Base-by-base conservation (phyloP, 441 rosid species). In the Adansonia madagascariensis region DNA sequence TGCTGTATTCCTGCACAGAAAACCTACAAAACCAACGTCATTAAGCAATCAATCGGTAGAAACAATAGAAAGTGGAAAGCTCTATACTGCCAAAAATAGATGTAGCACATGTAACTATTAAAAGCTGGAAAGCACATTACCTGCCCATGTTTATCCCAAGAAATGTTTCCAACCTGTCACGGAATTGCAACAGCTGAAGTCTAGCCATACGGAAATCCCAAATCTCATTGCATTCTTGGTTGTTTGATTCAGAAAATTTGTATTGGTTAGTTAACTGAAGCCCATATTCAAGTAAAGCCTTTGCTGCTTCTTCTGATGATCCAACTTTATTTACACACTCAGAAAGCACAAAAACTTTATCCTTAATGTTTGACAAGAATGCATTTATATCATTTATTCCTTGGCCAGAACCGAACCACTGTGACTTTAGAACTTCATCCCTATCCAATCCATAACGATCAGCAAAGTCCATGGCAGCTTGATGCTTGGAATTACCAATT, bases 71-170 rank as follows among this genome's bases (percentile, higher is more conserved):
- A 20, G 62, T 35, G 49, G 72, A 39, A 27, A 72, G 43, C 14
- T 27, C 14, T 3, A 55, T 4, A 46, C 55, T 6, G 44, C n/a
- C 56, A 24, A 27, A 75, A 52, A 55, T 73, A 72, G 62, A 24
- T 59, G 66, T 73, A 56, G 31, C 52, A 76, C 31, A 20, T 56
- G 18, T 6, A 69, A 71, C 67, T 14, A 41, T 11, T 76, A 64
- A 14, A 77, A 52, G 63, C 31, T 43, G 75, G 71, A 78, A 63
- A 77, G 69, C 68, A 81, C 43, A 73, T 77, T 91, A 93, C 99
- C 99, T 94, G 90, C 99, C 98, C 99, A 94, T 94, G 91, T 91
- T 97, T 85, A 97, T 91, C 75, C 98, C 99, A 86, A 93, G 78
- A 86, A 82, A 97, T 64, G 98, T 93, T 89, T 97, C 99, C 75